Base-by-base conservation (phyloP, 495 filamentous ascomycete genomes). In the Hypoxylon lienhwacheense region DNA sequence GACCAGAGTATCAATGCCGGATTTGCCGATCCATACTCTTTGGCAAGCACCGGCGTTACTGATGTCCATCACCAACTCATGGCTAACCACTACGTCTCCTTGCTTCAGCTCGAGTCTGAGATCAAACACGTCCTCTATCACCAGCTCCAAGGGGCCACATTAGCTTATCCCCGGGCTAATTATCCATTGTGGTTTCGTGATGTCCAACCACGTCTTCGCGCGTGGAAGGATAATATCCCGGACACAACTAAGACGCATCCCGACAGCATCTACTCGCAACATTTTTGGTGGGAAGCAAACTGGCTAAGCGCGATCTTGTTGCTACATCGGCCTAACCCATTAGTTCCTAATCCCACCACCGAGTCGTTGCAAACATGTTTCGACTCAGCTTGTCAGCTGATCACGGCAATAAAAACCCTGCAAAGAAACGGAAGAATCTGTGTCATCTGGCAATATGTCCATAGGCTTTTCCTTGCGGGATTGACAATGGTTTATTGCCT, bases 211-310 rank as follows among this genome's bases (percentile, higher is more conserved):
- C 57, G 61, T 14, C 61, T 64, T 4, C 28, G 25, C 33, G 57
- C 54, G 25, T 64, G 61, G 61, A 52, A 57, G 31, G 47, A 53
- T 31, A 51, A 28, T 8, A 64, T 61, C 32, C 61, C 61, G 7
- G 43, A 57, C 15, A 53, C 50, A 47, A 24, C 44, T 4, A 56
- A 47, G 49, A 47, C 61, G 7, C 51, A 64, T 33, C 61, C 57
- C 19, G 53, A 53, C 32, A 56, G 50, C 7, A 64, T 60, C 29
- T 64, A 61, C 33, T 47, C 61, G 5, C 47, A 61, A 16, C 57
- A 64, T 35, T 37, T 31, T 17, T 64, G 54, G 44, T 64, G 61
- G 61, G 61, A 64, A 33, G 45, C 61, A n/a, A 64, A 42, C 19
- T 64, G 54, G 41, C 41, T 56, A 6, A 64, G 57, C 15, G 39